Percentiles rank a stretch among this genome's conserved stretches.
phyloP scores from a whole-genome alignment of 1,284 basidiomycete genomes.

The Hymenochaete sp. region DNA sequence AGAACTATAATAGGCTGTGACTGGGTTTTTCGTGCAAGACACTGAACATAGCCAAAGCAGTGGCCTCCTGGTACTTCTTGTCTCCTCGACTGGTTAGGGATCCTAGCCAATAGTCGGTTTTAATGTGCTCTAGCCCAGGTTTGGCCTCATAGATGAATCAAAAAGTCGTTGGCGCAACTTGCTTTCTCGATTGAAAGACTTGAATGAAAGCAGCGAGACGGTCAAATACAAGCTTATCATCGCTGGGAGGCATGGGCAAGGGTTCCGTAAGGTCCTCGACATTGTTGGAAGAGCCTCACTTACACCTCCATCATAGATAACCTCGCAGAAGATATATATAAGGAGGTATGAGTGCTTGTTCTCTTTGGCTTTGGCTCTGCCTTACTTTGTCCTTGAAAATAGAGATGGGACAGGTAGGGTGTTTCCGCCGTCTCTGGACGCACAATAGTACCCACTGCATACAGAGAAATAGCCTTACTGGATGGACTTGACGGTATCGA shows the following conservation, averaged over 20 bases:
- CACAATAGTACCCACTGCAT: slow-evolving; percentile 27
- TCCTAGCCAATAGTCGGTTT: neutral
- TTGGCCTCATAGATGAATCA: slow-evolving; percentile 51
- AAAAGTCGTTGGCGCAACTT: slow-evolving; percentile 48
- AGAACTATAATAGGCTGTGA: no score
- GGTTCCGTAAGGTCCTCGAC: slow-evolving; percentile 42
- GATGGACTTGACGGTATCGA: slow-evolving; percentile 63
- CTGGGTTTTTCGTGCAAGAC: neutral
- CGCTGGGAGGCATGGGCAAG: slow-evolving; percentile 65
- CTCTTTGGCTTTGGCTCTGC: neutral
- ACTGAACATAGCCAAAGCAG: no score
- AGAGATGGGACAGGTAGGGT: slow-evolving; percentile 51
- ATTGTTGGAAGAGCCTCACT: neutral
- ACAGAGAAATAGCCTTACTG: slow-evolving; percentile 61
- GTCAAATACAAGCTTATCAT: slow-evolving; percentile 56
- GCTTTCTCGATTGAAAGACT: slow-evolving; percentile 29
- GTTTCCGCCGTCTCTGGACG: neutral
- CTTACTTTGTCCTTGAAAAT: neutral
- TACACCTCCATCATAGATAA: slow-evolving; percentile 44
- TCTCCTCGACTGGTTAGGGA: neutral
- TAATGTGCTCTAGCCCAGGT: no score
- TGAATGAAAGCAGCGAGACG: slow-evolving; percentile 36
- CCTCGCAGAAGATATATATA: slow-evolving; percentile 59
- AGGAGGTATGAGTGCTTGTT: slow-evolving; percentile 27
- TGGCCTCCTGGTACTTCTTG: no score